Evolutionary conservation across 257 asterid genomes (phyloP), one percentile per base, ranked within the genome.

Genomic region (Penstemon barbatus): DNA sequence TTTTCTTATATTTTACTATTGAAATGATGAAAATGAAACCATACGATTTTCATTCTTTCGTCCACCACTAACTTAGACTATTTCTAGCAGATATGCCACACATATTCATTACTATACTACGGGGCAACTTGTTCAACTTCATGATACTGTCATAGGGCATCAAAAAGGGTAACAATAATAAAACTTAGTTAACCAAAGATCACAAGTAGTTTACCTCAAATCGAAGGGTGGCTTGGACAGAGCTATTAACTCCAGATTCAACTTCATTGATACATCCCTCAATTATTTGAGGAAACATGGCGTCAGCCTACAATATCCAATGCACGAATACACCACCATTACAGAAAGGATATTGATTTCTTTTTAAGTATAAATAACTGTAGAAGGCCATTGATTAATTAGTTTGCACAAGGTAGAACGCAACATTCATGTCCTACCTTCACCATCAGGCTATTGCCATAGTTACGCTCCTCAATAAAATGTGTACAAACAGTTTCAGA

Each of bases 171-270:
- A 43, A 45, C 51, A 64, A 55, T 15, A 5, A 67, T 44, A 59
- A 39, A 52, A 61, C 53, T 40, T 44, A 48, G 66, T 45, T 42
- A 62, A 52, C 40, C 56, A 68, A 68, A 72, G 52, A 45, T 38
- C n/a, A 8, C 42, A 64, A 36, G 69, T 4, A 61, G 15, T 46
- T 66, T 82, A 93, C 98, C 99, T 90, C 99, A 73, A 90, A 93
- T 37, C 99, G 96, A 55, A 93, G 91, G 51, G 76, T 73, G 68
- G 75, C 74, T 64, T 62, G 86, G 55, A 70, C 38, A 73, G 79
- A 69, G 74, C 69, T 71, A 67, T 68, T 49, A 67, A 58, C 71
- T 50, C 58, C 66, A 74, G 38, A 64, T 72, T 80, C 82, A 71
- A 45, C 66, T 69, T 78, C 70, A 54, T 59, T 75, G 66, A 33